phyloP scores from a whole-genome alignment of 2,329 filamentous ascomycete genomes.

The Monosporascus cannonballus region DNA sequence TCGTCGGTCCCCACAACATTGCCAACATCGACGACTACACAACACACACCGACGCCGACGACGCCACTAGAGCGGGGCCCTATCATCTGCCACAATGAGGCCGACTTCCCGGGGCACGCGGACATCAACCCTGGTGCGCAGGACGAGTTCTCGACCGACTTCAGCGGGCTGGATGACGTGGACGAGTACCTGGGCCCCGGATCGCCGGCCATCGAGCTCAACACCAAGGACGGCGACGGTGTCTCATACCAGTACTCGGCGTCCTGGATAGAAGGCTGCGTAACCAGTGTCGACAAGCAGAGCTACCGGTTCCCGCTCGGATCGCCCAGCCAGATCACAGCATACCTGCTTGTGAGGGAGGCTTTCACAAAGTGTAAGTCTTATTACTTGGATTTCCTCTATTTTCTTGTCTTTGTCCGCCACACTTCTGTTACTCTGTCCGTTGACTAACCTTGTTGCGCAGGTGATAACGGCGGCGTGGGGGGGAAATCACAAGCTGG shows the following conservation, averaged over 20 bases:
- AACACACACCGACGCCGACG: background rate
- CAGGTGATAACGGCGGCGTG: no score
- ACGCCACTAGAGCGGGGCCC: slow-evolving; percentile 5
- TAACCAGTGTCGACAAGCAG: slow-evolving; percentile 5
- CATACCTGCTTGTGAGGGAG: slow-evolving; percentile 10
- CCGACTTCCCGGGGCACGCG: slow-evolving; percentile 12
- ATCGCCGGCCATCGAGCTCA: background rate
- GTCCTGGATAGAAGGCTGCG: slow-evolving; percentile 8
- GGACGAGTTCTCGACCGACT: slow-evolving; percentile 1
- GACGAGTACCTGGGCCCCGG: background rate
- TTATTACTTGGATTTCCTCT: no score
- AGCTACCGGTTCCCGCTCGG: slow-evolving; percentile 10
- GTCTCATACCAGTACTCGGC: slow-evolving; percentile 9
- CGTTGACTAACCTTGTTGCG: no score
- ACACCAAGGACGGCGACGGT: slow-evolving; percentile 1
- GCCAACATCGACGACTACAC: background rate
- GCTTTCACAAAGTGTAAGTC: slow-evolving; percentile 12
- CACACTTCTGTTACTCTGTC: no score
- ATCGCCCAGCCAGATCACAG: slow-evolving; percentile 3
- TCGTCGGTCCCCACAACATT: background rate
- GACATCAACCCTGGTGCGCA: slow-evolving; percentile 6
- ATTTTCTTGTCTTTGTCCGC: no score
- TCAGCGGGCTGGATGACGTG: slow-evolving; percentile 1
- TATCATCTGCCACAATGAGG: slow-evolving; percentile 10
- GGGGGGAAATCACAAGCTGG: no score